Base-by-base conservation (phyloP, 192 early-diverging fungal species). In the Umbelopsis vinacea region DNA sequence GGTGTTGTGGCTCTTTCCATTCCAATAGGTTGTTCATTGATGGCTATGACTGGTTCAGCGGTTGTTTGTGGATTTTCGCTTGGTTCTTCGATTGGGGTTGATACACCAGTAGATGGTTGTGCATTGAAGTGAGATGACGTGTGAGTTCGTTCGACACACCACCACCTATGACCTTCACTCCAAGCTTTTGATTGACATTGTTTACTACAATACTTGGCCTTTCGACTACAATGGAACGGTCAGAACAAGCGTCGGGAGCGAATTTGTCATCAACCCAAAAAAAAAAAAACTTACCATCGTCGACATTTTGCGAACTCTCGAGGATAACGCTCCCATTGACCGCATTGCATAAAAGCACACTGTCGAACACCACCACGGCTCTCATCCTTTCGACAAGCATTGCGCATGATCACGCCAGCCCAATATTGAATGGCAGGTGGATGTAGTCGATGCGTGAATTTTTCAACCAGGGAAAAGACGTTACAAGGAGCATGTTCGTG, bases 241-340 rank as follows among this genome's bases (percentile, higher is more conserved):
- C 4, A 69, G 12, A 29, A 50, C 10, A n/a, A 37, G 23, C n/a
- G n/a, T 50, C 9, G 24, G n/a, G 46, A 50, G 2, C 11, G 29
- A 0, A 37, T 26, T 23, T 46, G 22, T 46, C 19, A 52, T 22
- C 23, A 50, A 68, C 15, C 12, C 2, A 40, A 17, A 23, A 43
- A 54, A 22, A 55, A 0, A n/a, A 23, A n/a, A 67, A 70, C 69
- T 46, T 74, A 79, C 77, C 95, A 96, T 57, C 92, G 79, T 33
- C 91, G 91, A 78, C 95, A 96, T 82, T 94, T 95, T 45, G 90
- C 87, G 83, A 95, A 94, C 82, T 95, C 88, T 69, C 91, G 82
- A 12, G 88, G 85, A 55, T 87, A 88, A 6, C 75, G 72, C 73
- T 95, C 93, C 89, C 89, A 92, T 70, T 89, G 90, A 63, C 89